Evolutionary conservation across 1,139 yeast species (phyloP).

Genomic region (Blastobotrys capitulatus): DNA sequence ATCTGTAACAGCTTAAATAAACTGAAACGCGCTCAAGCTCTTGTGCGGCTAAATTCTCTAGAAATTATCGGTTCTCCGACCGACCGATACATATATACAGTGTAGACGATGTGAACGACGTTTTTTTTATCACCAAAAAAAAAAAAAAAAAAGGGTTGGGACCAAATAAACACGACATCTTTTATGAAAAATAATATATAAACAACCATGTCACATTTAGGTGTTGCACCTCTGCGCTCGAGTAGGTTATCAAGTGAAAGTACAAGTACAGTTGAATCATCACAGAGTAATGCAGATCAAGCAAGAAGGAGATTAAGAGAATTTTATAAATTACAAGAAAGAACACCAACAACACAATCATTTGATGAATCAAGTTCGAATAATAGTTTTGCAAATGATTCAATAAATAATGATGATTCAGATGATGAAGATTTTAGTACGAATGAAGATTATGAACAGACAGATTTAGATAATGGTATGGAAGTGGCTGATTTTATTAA

Average conservation of each 20-base stretch:
- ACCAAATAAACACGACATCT: neutral
- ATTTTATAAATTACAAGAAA: constrained; percentile 34
- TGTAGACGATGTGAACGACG: no score
- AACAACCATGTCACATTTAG: neutral
- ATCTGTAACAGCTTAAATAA: no score
- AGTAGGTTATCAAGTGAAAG: constrained; percentile 7
- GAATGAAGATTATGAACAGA: constrained; percentile 7
- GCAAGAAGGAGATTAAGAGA: constrained; percentile 36
- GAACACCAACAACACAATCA: constrained; percentile 4
- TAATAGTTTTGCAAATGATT: neutral
- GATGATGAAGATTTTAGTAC: constrained; percentile 5
- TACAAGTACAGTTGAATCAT: constrained; percentile 4
- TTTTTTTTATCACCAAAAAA: no score
- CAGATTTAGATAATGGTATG: constrained; percentile 10
- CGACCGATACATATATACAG: no score
- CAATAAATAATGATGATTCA: constrained; percentile 2
- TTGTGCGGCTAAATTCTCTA: no score
- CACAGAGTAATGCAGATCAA: neutral
- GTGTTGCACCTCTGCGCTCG: neutral
- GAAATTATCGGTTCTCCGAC: no score
- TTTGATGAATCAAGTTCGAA: neutral
- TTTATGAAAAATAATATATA: neutral
- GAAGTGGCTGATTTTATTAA: constrained; percentile 27
- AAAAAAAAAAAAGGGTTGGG: no score
- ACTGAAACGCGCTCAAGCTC: no score